phyloP scores from a whole-genome alignment of 805 yeast species.

The Candida boleticola region DNA sequence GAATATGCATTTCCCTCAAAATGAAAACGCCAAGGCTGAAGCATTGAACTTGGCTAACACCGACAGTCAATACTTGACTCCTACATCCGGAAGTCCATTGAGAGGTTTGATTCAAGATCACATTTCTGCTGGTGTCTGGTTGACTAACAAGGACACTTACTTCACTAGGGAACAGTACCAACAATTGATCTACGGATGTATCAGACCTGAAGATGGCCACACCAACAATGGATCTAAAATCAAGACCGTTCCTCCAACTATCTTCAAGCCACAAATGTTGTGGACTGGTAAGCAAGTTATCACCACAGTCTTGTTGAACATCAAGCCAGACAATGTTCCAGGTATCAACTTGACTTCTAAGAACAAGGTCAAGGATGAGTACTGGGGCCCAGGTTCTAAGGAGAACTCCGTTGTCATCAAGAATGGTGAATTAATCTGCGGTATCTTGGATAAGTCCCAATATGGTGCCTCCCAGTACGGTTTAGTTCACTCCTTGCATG shows the following conservation, averaged over 20 bases:
- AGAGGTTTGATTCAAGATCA: conserved; percentile 99
- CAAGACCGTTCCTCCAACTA: conserved; percentile 84
- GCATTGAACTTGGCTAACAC: conserved; percentile 94
- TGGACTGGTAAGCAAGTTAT: conserved; percentile 99
- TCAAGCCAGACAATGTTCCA: conserved; percentile 83
- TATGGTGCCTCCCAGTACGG: conserved; percentile 98
- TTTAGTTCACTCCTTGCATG: conserved; percentile 93
- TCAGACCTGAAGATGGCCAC: conserved; percentile 97
- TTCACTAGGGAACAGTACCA: conserved; percentile 91
- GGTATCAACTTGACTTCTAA: conserved; percentile 83
- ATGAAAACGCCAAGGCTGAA: conserved; percentile 95
- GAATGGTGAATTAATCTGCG: conserved; percentile 85
- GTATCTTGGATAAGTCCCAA: conserved; percentile 96
- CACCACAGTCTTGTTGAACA: conserved; percentile 84
- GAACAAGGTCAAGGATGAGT: conserved; percentile 89
- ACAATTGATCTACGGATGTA: conserved; percentile 88
- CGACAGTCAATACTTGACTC: conserved; percentile 95
- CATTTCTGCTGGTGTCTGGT: conserved; percentile 98
- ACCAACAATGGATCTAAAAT: conserved; percentile 59
- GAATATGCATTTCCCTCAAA: conserved; percentile 99
- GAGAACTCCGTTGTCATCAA: conserved; percentile 86
- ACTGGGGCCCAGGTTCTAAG: conserved; percentile 83
- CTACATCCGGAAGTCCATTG: conserved; percentile 97
- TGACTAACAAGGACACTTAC: conserved; percentile 88
- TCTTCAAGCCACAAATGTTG: conserved; percentile 79